Evolutionary conservation across 2,329 filamentous ascomycete species (phyloP), one percentile per base, ranked within the genome.

Genomic region (Diplodia sapinea): DNA sequence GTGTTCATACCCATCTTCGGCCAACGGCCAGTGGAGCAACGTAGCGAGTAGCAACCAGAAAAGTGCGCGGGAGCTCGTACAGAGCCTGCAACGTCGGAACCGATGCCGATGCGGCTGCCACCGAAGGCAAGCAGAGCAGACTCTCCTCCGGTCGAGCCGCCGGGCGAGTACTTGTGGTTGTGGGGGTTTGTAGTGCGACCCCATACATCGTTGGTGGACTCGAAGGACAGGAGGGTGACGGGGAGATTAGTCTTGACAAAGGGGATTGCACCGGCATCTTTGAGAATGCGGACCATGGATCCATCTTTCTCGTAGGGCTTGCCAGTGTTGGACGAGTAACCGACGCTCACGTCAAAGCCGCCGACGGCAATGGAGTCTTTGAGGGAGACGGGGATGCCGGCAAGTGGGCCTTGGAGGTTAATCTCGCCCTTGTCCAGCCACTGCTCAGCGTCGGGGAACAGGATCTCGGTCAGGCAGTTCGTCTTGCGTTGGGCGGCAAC

Each of bases 231-330:
- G 1, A 97, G 85, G 0, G 93, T 96, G 67, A 94, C 91, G 5
- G 94, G 94, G 1, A 96, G 78, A 70, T 95, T 95, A 0, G 94
- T 97, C 83, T 97, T 98, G 70, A 94, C 92, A 76, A 96, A 97
- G 0, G 94, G 94, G 1, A 97, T 85, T 0, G 94, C 93, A 26
- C 94, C 86, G 2, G 93, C 92, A 75, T 95, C 91, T 75, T 96
- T 96, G 63, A 97, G 83, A 51, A 98, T 79, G 67, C 85, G 86
- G 26, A 92, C 89, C 74, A 93, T 87, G 2, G 87, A 82, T 0
- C 93, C 93, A 80, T 97, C 93, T 33, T 86, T 79, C 0, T 77
- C 67, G 47, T 84, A 82, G 15, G 89, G 89, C 73, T 94, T 91
- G 61, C 88, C 87, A 0, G 89, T 87, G 71, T 92, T 88, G 64